Conservation (phyloP, 192 early-diverging fungal species). For the Backusella tuberculispora region DNA sequence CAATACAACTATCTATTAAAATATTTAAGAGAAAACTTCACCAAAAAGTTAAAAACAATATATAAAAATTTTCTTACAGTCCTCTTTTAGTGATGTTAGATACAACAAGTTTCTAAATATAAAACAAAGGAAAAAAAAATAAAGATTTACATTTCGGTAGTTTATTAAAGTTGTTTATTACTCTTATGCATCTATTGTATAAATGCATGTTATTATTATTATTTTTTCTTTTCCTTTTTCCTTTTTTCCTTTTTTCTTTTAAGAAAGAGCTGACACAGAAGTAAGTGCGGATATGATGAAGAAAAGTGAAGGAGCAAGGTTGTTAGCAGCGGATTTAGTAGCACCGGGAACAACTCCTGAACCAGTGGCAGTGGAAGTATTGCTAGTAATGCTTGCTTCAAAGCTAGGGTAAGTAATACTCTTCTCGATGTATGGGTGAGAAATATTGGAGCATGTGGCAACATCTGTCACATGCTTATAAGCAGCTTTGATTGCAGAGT, state of each 20-base stretch:
- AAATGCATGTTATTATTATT: neutral
- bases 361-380: slow-evolving; percentile 20
- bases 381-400: neutral
- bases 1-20: too few species aligned
- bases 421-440: slow-evolving; percentile 42
- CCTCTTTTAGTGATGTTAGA: neutral
- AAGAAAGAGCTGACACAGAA: neutral
- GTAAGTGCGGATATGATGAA: neutral
- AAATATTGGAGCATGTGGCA: slow-evolving; percentile 44
- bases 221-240: neutral
- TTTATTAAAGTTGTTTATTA: neutral
- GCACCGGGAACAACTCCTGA: slow-evolving; percentile 25
- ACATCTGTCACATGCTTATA: slow-evolving; percentile 45
- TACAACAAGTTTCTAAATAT: neutral
- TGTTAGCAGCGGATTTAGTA: neutral
- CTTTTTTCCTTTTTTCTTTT: neutral
- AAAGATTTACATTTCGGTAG: neutral
- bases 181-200: neutral
- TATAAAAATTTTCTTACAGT: neutral
- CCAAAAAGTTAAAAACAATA: neutral
- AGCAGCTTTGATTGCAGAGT: slow-evolving; percentile 43
- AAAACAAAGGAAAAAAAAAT: slow-evolving; percentile 1
- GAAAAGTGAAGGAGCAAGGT: neutral
- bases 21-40: too few species aligned
- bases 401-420: slow-evolving; percentile 32